Percentiles rank a stretch among this genome's conserved stretches.
Conservation (phyloP, 2,329 filamentous ascomycete genomes). For the Coniella lustricola region DNA sequence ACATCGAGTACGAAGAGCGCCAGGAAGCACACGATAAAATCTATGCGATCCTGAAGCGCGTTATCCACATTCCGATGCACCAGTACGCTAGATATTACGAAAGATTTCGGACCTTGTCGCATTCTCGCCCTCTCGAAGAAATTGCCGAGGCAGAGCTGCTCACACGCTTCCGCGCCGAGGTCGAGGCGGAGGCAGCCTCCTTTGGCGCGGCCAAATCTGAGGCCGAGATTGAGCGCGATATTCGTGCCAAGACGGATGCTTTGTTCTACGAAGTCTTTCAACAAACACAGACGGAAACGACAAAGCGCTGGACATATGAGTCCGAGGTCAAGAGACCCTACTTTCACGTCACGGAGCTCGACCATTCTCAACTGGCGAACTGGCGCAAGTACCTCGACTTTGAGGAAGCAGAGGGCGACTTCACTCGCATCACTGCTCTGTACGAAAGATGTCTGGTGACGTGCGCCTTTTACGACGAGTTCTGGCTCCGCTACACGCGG, state of each 20-base stretch:
- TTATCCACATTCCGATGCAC: constrained; percentile 88
- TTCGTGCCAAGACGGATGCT: constrained; percentile 72
- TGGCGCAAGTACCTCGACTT: constrained; percentile 98
- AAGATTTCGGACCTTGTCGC: constrained; percentile 71
- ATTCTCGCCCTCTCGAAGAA: constrained; percentile 64
- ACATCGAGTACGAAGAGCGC: constrained; percentile 92
- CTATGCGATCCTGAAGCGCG: constrained; percentile 72
- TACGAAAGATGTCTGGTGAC: constrained; percentile 93
- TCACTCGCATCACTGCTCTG: constrained; percentile 66
- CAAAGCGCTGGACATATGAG: constrained; percentile 91
- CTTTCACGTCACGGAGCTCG: constrained; percentile 91
- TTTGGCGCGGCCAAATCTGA: constrained; percentile 51
- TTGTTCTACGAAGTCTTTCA: constrained; percentile 77
- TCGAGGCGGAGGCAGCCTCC: constrained; percentile 56
- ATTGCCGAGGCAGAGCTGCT: constrained; percentile 64
- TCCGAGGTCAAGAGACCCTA: constrained; percentile 92
- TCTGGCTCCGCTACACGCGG: constrained; percentile 93
- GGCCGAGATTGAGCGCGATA: constrained; percentile 73
- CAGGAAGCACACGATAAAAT: constrained; percentile 78
- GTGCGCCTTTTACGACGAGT: constrained; percentile 92
- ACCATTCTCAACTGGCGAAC: constrained; percentile 75
- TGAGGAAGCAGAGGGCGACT: constrained; percentile 79
- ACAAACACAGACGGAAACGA: constrained; percentile 78
- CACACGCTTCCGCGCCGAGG: constrained; percentile 61
- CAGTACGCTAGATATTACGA: constrained; percentile 95